These are phyloP conservation scores for Spiromastix sp. DNA, from an alignment of 2,329 filamentous ascomycete genomes.

Conservation along the genomic window DNA sequence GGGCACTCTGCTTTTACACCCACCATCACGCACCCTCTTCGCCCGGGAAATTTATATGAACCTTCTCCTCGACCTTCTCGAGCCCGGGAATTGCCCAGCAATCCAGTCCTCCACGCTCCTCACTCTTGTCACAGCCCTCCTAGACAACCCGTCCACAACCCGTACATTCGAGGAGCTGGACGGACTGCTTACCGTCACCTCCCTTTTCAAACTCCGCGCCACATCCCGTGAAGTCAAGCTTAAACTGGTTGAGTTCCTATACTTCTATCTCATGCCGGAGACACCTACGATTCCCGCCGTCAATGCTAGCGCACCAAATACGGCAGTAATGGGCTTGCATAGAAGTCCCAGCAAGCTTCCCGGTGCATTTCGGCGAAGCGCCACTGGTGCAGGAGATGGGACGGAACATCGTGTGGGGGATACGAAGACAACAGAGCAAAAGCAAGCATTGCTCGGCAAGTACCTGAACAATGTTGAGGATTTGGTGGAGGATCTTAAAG, in stretches of 20 bases:
- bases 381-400: conserved; percentile 22
- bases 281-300: conserved; percentile 33
- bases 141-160: conserved; percentile 78
- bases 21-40: conserved; percentile 79
- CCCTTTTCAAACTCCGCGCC: conserved; percentile 78
- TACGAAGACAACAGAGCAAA: conserved; percentile 66
- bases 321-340: conserved; percentile 43
- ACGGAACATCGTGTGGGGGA: conserved; percentile 18
- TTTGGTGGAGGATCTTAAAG: conserved; percentile 71
- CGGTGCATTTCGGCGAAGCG: conserved; percentile 42
- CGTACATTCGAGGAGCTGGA: conserved; percentile 88
- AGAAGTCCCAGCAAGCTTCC: conserved; percentile 59
- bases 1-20: conserved; percentile 77
- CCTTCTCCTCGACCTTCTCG: conserved; percentile 85
- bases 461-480: conserved; percentile 78
- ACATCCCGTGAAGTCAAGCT: conserved; percentile 85
- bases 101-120: conserved; percentile 86
- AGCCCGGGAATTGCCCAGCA: conserved; percentile 80
- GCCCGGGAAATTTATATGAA: conserved; percentile 91
- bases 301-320: conserved; percentile 24
- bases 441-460: conserved; percentile 65
- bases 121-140: conserved; percentile 77
- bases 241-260: conserved; percentile 92
- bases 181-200: conserved; percentile 82
- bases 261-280: conserved; percentile 98